phyloP scores from a whole-genome alignment of 176 grass and related monocot genomes.

The Zizania latifolia region DNA sequence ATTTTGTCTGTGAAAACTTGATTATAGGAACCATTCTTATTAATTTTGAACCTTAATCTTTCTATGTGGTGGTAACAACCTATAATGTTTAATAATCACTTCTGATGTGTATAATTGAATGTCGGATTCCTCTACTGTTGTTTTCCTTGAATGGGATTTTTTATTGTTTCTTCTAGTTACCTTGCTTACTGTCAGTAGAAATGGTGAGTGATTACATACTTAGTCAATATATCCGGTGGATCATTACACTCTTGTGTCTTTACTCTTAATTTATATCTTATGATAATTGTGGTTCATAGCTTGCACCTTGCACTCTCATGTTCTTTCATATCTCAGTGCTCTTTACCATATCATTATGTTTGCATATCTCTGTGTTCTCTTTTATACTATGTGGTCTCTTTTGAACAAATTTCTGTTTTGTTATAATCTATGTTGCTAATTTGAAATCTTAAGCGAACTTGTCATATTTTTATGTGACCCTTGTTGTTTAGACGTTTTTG shows the following conservation, averaged over 20 bases:
- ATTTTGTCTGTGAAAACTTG: neutral
- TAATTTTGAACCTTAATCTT: neutral
- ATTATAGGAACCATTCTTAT: neutral
- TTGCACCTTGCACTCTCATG: no score
- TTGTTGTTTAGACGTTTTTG: neutral
- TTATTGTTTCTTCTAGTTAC: neutral
- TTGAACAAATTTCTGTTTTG: no score
- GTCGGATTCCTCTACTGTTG: neutral
- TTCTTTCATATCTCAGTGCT: neutral
- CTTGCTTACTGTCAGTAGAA: neutral
- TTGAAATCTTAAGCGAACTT: neutral
- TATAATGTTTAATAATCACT: neutral
- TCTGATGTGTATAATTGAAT: neutral
- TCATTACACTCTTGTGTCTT: no score
- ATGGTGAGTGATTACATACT: neutral
- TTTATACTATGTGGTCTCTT: no score
- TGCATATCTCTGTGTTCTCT: no score
- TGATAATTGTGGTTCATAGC: neutral
- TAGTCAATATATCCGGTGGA: neutral
- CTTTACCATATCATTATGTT: neutral
- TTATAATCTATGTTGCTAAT: constrained; percentile 2
- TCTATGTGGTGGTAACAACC: neutral
- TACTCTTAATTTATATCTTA: no score
- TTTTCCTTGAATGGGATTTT: neutral
- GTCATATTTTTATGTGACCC: neutral